Percentiles rank a stretch among this genome's conserved stretches.
phyloP scores from a whole-genome alignment of 129 eudicot genomes.

The Calendula officinalis region DNA sequence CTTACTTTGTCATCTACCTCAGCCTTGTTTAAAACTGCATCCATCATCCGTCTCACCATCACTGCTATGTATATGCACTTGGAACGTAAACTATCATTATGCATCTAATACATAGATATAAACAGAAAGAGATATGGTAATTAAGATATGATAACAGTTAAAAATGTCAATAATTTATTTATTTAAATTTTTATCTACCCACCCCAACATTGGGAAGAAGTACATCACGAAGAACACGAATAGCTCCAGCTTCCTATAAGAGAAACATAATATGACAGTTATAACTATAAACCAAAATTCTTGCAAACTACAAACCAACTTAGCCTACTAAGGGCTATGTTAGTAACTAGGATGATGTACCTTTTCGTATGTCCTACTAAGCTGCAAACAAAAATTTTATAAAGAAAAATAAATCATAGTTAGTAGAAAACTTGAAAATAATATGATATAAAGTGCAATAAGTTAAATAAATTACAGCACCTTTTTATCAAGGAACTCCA shows the following conservation, averaged over 20 bases:
- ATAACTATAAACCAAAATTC: background rate
- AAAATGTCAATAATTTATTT: conserved; percentile 1
- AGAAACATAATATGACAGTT: background rate
- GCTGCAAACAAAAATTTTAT: too few relatives aligned
- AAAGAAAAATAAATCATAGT: too few relatives aligned
- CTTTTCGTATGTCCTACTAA: too few relatives aligned
- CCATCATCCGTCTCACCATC: conserved; percentile 97
- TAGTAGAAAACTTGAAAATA: too few relatives aligned
- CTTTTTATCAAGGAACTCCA: conserved; percentile 77
- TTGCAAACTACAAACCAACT: background rate
- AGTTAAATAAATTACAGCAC: conserved; percentile 24
- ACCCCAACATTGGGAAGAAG: conserved; percentile 82
- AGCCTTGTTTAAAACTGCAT: conserved; percentile 80
- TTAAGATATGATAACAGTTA: background rate
- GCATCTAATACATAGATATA: conserved; percentile 43
- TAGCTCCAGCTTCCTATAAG: conserved; percentile 72
- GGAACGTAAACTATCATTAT: conserved; percentile 52
- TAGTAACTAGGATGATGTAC: too few relatives aligned
- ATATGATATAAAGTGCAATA: too few relatives aligned
- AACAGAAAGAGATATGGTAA: too few relatives aligned
- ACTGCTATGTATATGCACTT: conserved; percentile 87
- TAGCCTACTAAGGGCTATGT: too few relatives aligned
- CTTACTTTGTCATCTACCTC: conserved; percentile 94
- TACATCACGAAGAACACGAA: conserved; percentile 64
- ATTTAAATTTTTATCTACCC: conserved; percentile 30